A percentile compares a stretch with the other conserved stretches of the same genome.
These are phyloP conservation scores for Hypoxylon lienhwacheense DNA, from an alignment of 495 filamentous ascomycete species.

Conservation along the genomic window DNA sequence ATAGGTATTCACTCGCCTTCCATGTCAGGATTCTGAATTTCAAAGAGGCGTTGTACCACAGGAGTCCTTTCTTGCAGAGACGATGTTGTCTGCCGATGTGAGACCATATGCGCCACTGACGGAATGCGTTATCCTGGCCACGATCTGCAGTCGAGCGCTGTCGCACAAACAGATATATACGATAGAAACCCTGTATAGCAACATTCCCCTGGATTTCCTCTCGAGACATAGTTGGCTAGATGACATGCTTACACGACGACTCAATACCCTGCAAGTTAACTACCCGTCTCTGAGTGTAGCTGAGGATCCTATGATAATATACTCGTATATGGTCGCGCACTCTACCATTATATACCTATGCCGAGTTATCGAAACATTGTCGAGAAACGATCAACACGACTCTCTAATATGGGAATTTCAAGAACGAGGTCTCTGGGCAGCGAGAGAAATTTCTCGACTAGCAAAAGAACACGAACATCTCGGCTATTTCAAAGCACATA, in stretches of 20 bases:
- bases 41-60: slow-evolving; percentile 51
- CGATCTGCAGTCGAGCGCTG: slow-evolving; percentile 51
- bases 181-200: slow-evolving; percentile 32
- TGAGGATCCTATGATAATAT: slow-evolving; percentile 51
- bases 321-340: slow-evolving; percentile 49
- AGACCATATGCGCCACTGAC: slow-evolving; percentile 46
- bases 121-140: slow-evolving; percentile 53
- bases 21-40: slow-evolving; percentile 54
- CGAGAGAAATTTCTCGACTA: slow-evolving; percentile 46
- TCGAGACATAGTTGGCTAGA: slow-evolving; percentile 54
- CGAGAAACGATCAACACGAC: slow-evolving; percentile 21
- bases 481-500: slow-evolving; percentile 42
- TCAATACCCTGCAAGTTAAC: slow-evolving; percentile 40
- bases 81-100: slow-evolving; percentile 43
- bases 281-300: slow-evolving; percentile 42
- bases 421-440: slow-evolving; percentile 42
- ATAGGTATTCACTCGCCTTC: slow-evolving; percentile 50
- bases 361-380: slow-evolving; percentile 36
- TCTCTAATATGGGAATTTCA: slow-evolving; percentile 37
- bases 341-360: slow-evolving; percentile 49
- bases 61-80: slow-evolving; percentile 49
- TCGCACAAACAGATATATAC: slow-evolving; percentile 47
- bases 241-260: slow-evolving; percentile 42
- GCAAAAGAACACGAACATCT: slow-evolving; percentile 48
- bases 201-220: slow-evolving; percentile 45